These are phyloP conservation scores for Colletotrichum incanum DNA, from an alignment of 2,329 filamentous ascomycete genomes.

Conservation along the genomic window DNA sequence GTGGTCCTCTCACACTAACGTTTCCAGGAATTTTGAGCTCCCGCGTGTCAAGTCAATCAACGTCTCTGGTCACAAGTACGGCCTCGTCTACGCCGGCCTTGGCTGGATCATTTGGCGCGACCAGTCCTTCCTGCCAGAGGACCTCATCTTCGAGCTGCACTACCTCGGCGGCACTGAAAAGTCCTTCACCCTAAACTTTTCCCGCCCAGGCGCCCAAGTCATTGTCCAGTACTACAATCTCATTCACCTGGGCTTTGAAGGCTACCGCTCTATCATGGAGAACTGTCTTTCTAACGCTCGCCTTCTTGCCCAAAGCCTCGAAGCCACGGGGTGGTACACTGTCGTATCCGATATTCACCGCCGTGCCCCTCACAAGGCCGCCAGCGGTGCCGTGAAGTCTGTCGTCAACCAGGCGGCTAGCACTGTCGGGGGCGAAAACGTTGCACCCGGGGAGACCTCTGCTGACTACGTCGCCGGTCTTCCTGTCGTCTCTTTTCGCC, in stretches of 20 bases:
- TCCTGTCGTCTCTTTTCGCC: conserved; percentile 78
- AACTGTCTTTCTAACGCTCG: conserved; percentile 77
- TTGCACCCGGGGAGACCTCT: conserved; percentile 58
- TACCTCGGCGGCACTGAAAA: conserved; percentile 82
- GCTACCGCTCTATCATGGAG: conserved; percentile 77
- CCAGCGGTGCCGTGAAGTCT: conserved; percentile 29
- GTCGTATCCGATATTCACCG: conserved; percentile 78
- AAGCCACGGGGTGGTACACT: conserved; percentile 77
- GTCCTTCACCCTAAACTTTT: conserved; percentile 80
- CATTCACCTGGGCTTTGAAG: conserved; percentile 77
- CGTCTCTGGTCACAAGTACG: conserved; percentile 73
- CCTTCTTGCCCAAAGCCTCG: conserved; percentile 74
- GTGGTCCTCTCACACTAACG: conserved; percentile 12
- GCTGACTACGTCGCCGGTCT: conserved; percentile 76
- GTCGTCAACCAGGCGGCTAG: conserved; percentile 53
- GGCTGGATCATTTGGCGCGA: conserved; percentile 82
- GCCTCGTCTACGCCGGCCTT: conserved; percentile 76
- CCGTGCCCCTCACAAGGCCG: conserved; percentile 57
- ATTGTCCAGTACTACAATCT: conserved; percentile 83
- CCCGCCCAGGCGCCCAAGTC: conserved; percentile 78
- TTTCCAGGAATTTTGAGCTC: conserved; percentile 70
- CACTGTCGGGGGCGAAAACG: conserved; percentile 55
- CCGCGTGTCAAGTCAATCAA: conserved; percentile 79
- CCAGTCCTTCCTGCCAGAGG: conserved; percentile 74
- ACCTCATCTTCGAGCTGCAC: conserved; percentile 79